A percentile compares a stretch with the other conserved stretches of the same genome.
Conservation (phyloP, 306 rosid genomes). For the Sicyos edulis region DNA sequence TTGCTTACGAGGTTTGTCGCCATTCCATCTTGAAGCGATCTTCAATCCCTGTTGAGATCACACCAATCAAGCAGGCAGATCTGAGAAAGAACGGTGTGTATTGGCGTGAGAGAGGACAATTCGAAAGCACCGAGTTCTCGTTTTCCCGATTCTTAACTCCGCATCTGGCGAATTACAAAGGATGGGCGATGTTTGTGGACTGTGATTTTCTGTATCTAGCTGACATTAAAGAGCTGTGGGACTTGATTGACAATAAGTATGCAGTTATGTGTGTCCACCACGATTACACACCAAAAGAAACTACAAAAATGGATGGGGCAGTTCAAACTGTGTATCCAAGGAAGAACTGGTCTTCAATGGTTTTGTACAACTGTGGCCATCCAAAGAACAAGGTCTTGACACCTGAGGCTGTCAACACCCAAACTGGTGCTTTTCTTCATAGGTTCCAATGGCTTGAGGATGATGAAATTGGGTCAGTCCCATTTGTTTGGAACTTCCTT, state of each 20-base stretch:
- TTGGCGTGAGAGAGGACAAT: conserved; percentile 62
- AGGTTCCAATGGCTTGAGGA: conserved; percentile 77
- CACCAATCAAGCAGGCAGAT: conserved; percentile 55
- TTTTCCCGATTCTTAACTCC: conserved; percentile 65
- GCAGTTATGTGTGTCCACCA: conserved; percentile 70
- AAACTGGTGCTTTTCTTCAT: conserved; percentile 65
- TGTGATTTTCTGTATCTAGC: conserved; percentile 61
- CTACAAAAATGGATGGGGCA: conserved; percentile 70
- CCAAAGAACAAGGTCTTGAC: conserved; percentile 49
- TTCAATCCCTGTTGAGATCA: conserved; percentile 57
- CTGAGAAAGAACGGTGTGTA: conserved; percentile 45
- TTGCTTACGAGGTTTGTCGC: conserved; percentile 54
- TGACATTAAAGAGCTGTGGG: conserved; percentile 54
- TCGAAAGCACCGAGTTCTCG: conserved; percentile 70
- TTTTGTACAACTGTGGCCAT: conserved; percentile 55
- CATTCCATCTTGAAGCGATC: conserved; percentile 51
- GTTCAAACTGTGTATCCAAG: conserved; percentile 67
- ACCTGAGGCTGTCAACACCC: conserved; percentile 49
- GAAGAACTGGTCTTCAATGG: conserved; percentile 80
- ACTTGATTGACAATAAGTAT: conserved; percentile 43
- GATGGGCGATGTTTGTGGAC: conserved; percentile 74
- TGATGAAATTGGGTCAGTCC: conserved; percentile 52
- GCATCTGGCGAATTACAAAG: conserved; percentile 42
- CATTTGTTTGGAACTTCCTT: conserved; percentile 69
- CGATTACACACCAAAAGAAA: conserved; percentile 60